These are phyloP conservation scores for Beauveria sp. DNA, from an alignment of 2,329 filamentous ascomycete genomes.

Conservation along the genomic window DNA sequence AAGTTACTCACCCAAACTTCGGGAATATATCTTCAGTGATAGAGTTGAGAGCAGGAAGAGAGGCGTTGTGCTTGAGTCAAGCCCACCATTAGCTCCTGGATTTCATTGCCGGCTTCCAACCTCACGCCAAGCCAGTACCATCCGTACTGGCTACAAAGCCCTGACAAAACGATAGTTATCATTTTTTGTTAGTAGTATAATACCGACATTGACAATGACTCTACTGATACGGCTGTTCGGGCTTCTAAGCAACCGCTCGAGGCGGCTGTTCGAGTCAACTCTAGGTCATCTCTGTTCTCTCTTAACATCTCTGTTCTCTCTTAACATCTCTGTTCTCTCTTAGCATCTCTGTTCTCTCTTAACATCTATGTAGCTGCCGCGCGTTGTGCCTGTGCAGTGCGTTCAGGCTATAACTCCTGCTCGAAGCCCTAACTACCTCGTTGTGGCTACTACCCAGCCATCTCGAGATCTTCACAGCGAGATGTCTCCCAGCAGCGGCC, in stretches of 20 bases:
- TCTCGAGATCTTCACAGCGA: not conserved
- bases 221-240: not conserved
- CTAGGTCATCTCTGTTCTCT: too few relatives aligned
- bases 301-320: too few relatives aligned
- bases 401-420: not conserved
- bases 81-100: not conserved
- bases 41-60: not conserved
- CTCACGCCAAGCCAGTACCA: not conserved
- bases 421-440: not conserved
- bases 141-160: not conserved
- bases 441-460: not conserved
- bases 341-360: not conserved
- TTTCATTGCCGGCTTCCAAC: not conserved
- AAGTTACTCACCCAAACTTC: not conserved
- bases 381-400: not conserved
- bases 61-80: not conserved
- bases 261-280: not conserved
- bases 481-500: not conserved
- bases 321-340: too few relatives aligned
- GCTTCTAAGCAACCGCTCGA: not conserved
- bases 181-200: not conserved
- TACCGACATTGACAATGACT: not conserved
- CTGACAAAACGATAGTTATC: not conserved
- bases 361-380: not conserved
- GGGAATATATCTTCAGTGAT: not conserved